These are phyloP conservation scores for Tilletia caries DNA, from an alignment of 1,284 basidiomycete genomes.

Conservation along the genomic window DNA sequence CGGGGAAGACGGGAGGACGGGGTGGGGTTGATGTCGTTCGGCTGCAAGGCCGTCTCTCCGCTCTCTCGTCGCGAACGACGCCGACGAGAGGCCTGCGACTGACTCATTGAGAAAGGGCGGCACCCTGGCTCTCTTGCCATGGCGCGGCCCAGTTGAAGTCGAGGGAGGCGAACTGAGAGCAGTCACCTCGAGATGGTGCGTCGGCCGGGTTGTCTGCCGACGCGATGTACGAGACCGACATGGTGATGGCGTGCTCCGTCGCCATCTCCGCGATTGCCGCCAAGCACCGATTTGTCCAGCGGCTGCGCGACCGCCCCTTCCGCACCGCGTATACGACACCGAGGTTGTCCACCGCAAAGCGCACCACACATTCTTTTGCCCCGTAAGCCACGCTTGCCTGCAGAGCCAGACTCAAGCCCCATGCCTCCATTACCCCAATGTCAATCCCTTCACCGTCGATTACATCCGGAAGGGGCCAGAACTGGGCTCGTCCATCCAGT, in stretches of 20 bases:
- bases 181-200: not conserved
- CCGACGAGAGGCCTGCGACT: no score
- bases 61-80: no score
- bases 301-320: not conserved
- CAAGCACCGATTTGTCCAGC: not conserved
- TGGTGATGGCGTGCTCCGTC: not conserved
- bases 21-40: no score
- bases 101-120: no score
- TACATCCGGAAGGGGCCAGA: not conserved
- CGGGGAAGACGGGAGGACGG: no score
- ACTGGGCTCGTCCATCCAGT: not conserved
- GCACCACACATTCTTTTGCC: not conserved
- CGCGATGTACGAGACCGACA: not conserved
- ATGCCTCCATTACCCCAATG: not conserved
- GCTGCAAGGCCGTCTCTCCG: no score
- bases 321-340: not conserved
- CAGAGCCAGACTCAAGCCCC: not conserved
- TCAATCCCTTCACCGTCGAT: not conserved
- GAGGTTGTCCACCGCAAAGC: not conserved
- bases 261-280: not conserved
- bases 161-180: not conserved
- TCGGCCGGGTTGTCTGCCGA: not conserved
- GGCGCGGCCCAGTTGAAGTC: not conserved
- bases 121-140: not conserved
- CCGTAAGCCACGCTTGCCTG: not conserved